These are phyloP conservation scores for Tolypocladium cylindrosporum DNA, from an alignment of 2,329 filamentous ascomycete species.

Conservation along the genomic window DNA sequence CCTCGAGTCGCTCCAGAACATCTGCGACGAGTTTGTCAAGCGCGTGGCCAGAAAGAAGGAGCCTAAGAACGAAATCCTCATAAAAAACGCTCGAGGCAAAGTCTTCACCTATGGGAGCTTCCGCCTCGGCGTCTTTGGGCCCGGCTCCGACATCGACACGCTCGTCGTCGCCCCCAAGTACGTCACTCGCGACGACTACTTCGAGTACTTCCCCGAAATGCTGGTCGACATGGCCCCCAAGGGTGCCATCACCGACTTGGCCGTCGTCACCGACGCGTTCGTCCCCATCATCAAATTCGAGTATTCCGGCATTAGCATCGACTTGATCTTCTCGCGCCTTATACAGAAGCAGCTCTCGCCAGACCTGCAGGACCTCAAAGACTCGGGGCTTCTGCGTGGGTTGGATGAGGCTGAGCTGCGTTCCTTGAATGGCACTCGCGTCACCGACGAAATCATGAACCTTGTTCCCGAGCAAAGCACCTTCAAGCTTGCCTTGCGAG, in stretches of 20 bases:
- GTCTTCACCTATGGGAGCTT: slow-evolving; percentile 97
- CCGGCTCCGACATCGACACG: slow-evolving; percentile 96
- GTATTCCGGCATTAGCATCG: slow-evolving; percentile 83
- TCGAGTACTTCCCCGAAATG: slow-evolving; percentile 73
- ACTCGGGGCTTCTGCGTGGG: slow-evolving; percentile 76
- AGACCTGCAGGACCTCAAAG: slow-evolving; percentile 61
- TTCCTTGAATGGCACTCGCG: slow-evolving; percentile 86
- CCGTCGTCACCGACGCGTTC: slow-evolving; percentile 79
- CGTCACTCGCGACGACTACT: slow-evolving; percentile 83
- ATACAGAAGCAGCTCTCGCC: slow-evolving; percentile 59
- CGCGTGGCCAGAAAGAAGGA: slow-evolving; percentile 66
- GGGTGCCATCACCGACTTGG: slow-evolving; percentile 75
- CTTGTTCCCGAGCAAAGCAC: slow-evolving; percentile 83
- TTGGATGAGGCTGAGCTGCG: slow-evolving; percentile 79
- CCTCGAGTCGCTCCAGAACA: slow-evolving; percentile 64
- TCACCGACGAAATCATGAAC: slow-evolving; percentile 84
- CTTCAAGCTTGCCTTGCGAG: slow-evolving; percentile 80
- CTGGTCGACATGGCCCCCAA: slow-evolving; percentile 66
- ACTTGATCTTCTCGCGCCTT: slow-evolving; percentile 80
- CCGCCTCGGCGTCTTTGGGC: slow-evolving; percentile 84
- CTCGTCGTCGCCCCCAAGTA: slow-evolving; percentile 87
- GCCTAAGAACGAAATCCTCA: slow-evolving; percentile 60
- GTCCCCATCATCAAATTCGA: slow-evolving; percentile 98
- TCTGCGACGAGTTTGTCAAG: slow-evolving; percentile 80
- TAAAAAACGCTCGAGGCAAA: slow-evolving; percentile 80